Base-by-base conservation (phyloP, 306 rosid species). In the Notholithocarpus densiflorus region DNA sequence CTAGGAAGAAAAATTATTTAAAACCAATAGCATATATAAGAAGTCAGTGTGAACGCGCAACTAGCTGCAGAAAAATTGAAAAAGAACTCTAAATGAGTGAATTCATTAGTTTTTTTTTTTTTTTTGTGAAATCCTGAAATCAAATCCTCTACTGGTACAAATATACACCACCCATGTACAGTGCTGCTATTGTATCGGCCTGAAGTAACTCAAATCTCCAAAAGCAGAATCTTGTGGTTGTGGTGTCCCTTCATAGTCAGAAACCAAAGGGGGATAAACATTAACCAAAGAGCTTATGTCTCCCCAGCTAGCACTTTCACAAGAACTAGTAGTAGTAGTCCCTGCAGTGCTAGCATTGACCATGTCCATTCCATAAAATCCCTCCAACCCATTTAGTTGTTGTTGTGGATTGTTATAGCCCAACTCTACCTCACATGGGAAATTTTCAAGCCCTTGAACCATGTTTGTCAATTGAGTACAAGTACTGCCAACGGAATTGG, bases 281-380 rank as follows among this genome's bases (percentile, higher is more conserved):
- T 40, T 40, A 48, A 48, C 89, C 79, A 86, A 69, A 72, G 98
- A 87, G 74, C 68, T 87, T 75, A 84, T 89, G 75, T 90, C 96
- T 59, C 91, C 97, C 97, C 94, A 92, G 48, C 89, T 86, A 21
- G 76, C 84, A 73, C 94, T 92, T 75, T 90, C 97, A 21, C 69
- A 79, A 17, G 86, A 85, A 75, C 86, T 83, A 73, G 70, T 75
- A 76, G 89, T 87, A 29, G 80, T 72, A 6, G 89, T 82, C 32
- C 77, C 83, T 0, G 64, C 71, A 18, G 80, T 83, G 86, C 81
- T 87, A 2, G 82, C 84, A 66, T 72, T 70, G 74, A 73, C 74
- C 56, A 77, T 81, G 24, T 85, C 82, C 74, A 75, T 64, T 52
- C 92, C 97, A 75, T 85, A 90, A 62, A 82, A 81, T 19, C 77